Base-by-base conservation (phyloP, 192 early-diverging fungal genomes). In the Podila epigama region DNA sequence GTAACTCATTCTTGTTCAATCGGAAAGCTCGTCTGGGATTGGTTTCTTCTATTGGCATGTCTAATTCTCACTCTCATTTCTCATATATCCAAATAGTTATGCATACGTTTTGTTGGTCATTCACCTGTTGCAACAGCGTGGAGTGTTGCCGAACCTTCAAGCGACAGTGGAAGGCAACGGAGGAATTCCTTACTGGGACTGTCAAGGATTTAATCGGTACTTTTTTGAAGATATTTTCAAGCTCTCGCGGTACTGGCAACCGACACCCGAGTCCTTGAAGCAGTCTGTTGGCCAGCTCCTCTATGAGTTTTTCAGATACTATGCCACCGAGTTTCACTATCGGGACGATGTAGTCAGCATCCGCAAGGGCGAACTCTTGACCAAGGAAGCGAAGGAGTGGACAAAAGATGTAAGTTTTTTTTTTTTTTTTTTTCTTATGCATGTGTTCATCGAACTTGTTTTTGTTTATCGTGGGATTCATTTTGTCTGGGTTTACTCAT, bases 111-210 rank as follows among this genome's bases (percentile, higher is more conserved):
- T 83, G 4, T 18, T 81, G 55, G 72, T 60, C 22, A 62, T 83
- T 12, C 65, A 73, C 40, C 59, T 73, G 31, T 56, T 83, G 20
- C 70, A 75, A 31, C n/a, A 57, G 20, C 48, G 52, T 16, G 70
- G 68, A 15, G 66, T 83, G 13, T 34, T 82, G 22, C 80, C 80
- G 2, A 83, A 83, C 39, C 54, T 83, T 11, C 81, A 83, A 39
- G 22, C 72, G 44, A 75, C 66, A 10, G 72, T 75, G 11, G 32
- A 52, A 40, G 65, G 60, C 12, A 63, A 75, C 41, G 72, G 72
- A 15, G 53, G 58, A 20, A 51, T 75, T 4, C 72, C 72, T 15
- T 62, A 41, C 48, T 68, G 72, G 65, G 65, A 67, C 25, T 75
- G 72, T 22, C 72, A 75, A 44, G 72, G 72, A 13, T 75, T 75